phyloP scores from a whole-genome alignment of 2,329 filamentous ascomycete genomes.

The Fusarium domesticum region DNA sequence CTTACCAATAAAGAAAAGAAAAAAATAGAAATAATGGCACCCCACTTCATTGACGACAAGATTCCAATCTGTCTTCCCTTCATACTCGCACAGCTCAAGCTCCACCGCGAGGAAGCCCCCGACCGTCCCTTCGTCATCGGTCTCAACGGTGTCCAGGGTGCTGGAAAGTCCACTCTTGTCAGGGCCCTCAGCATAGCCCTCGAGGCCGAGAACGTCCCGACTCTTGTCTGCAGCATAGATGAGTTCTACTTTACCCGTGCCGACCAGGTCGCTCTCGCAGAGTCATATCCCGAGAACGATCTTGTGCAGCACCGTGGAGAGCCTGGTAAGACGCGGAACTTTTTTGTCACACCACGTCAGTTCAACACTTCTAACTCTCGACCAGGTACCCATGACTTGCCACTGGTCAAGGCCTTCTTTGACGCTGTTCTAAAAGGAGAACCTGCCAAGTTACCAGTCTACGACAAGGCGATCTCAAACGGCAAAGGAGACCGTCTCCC shows the following conservation, averaged over 20 bases:
- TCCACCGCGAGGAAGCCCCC: constrained; percentile 42
- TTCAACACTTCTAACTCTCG: constrained; percentile 5
- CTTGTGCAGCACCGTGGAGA: constrained; percentile 80
- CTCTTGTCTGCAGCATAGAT: constrained; percentile 77
- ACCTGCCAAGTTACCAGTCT: constrained; percentile 63
- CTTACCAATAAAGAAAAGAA: not conserved
- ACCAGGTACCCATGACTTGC: constrained; percentile 66
- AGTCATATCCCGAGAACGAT: constrained; percentile 64
- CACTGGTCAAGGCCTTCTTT: constrained; percentile 63
- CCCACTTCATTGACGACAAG: constrained; percentile 69
- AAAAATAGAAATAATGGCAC: constrained; percentile 22
- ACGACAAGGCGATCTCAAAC: constrained; percentile 77
- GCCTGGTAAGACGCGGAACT: constrained; percentile 50
- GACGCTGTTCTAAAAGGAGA: constrained; percentile 49
- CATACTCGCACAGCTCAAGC: constrained; percentile 59
- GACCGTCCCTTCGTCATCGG: constrained; percentile 73
- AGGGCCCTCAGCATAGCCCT: constrained; percentile 62
- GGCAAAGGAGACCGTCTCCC: constrained; percentile 75
- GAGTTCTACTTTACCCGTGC: constrained; percentile 80
- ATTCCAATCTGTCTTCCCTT: constrained; percentile 75
- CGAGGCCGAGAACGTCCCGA: constrained; percentile 54
- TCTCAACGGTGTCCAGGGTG: constrained; percentile 87
- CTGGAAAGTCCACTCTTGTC: constrained; percentile 88
- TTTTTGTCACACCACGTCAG: not conserved
- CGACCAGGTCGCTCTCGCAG: constrained; percentile 63